Percentiles rank a stretch among this genome's conserved stretches.
Conservation (phyloP, 2,329 filamentous ascomycete species). For the Pseudogymnoascus sp. region DNA sequence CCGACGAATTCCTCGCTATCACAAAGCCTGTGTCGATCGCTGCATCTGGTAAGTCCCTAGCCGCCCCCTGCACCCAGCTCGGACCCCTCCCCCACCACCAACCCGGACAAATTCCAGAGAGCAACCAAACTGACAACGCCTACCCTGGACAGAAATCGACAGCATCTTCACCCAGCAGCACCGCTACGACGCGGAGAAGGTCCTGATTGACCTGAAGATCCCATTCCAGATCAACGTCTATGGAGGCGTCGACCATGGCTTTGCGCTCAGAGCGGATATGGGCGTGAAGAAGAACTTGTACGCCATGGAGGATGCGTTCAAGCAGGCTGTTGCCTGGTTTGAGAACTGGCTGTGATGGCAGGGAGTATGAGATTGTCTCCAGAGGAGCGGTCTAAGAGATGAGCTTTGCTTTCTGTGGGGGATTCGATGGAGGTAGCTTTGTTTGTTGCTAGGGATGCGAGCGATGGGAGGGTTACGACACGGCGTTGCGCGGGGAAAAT, state of each 20-base stretch:
- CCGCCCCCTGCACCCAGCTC: neutral
- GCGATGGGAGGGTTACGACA: neutral
- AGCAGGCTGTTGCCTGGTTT: constrained; percentile 72
- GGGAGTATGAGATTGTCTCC: too few relatives aligned
- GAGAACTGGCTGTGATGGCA: constrained; percentile 38
- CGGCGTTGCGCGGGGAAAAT: neutral
- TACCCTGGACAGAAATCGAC: constrained; percentile 46
- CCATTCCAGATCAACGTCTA: constrained; percentile 66
- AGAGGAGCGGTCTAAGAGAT: neutral
- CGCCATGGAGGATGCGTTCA: constrained; percentile 73
- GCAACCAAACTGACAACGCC: neutral
- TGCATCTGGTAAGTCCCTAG: constrained; percentile 27
- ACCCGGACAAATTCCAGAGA: neutral
- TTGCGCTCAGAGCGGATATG: constrained; percentile 59
- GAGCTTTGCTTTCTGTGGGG: neutral
- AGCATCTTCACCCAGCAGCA: constrained; percentile 53
- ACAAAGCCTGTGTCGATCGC: constrained; percentile 59
- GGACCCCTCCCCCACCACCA: neutral
- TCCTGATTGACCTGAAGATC: constrained; percentile 45
- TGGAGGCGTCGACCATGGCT: constrained; percentile 64
- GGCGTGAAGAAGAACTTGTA: constrained; percentile 50
- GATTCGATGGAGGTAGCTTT: neutral
- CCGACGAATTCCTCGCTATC: constrained; percentile 57
- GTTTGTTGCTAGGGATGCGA: neutral
- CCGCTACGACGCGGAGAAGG: constrained; percentile 55